Percentiles rank a stretch among this genome's conserved stretches.
Evolutionary conservation across 106 monocot species (phyloP).

Genomic region (Xerophyta viscosa): DNA sequence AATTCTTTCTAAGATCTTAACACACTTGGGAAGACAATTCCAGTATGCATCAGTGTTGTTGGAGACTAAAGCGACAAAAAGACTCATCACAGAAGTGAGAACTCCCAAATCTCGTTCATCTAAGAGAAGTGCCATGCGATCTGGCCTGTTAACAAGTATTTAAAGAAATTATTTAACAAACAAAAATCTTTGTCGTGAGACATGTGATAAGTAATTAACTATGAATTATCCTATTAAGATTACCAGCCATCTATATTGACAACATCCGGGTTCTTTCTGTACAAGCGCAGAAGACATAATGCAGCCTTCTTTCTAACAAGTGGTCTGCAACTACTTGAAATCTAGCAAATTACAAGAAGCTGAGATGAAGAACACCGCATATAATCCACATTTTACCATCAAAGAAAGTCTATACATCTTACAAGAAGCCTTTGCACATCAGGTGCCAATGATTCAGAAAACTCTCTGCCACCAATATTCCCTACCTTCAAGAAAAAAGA

Average conservation of each 20-base stretch:
- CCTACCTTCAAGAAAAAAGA: constrained; percentile 54
- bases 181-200: too few relatives aligned
- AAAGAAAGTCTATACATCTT: constrained; percentile 17
- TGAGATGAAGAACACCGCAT: neutral
- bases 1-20: constrained; percentile 83
- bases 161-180: constrained; percentile 1
- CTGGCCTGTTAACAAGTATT: constrained; percentile 57
- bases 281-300: constrained; percentile 91
- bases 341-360: constrained; percentile 39
- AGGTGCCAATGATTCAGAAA: constrained; percentile 93
- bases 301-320: constrained; percentile 98
- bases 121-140: constrained; percentile 93
- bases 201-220: too few relatives aligned
- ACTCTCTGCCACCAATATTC: constrained; percentile 94
- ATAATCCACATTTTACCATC: too few relatives aligned
- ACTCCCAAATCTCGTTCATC: constrained; percentile 98
- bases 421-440: constrained; percentile 98
- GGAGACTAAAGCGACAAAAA: constrained; percentile 90
- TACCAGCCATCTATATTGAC: constrained; percentile 98
- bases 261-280: constrained; percentile 95
- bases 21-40: constrained; percentile 98
- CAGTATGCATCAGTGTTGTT: constrained; percentile 85
- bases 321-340: constrained; percentile 93
- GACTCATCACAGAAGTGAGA: constrained; percentile 94
- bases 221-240: too few relatives aligned